These are phyloP conservation scores for Alternaria rosae DNA, from an alignment of 2,329 filamentous ascomycete genomes.

Conservation along the genomic window DNA sequence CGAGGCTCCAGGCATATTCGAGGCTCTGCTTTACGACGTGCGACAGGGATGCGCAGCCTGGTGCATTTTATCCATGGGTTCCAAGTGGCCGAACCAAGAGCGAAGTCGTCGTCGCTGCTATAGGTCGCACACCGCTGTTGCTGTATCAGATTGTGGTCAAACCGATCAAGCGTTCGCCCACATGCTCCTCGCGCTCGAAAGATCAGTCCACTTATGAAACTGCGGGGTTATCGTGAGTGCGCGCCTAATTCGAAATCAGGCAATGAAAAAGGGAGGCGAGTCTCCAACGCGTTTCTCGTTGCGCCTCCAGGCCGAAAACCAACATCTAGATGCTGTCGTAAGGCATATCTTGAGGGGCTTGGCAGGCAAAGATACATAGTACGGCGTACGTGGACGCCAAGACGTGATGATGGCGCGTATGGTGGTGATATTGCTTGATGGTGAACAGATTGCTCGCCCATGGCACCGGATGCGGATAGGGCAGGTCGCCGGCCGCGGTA, in stretches of 20 bases:
- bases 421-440: not conserved
- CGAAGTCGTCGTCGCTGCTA: not conserved
- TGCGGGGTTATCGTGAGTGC: not conserved
- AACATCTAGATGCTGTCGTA: not conserved
- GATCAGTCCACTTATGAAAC: slow-evolving; percentile 2
- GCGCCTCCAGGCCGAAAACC: not conserved
- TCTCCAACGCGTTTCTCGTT: not conserved
- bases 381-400: not conserved
- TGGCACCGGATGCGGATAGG: not conserved
- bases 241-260: slow-evolving; percentile 20
- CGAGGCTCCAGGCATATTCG: not conserved
- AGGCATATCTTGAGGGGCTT: not conserved
- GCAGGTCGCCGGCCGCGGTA: not conserved
- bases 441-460: not conserved
- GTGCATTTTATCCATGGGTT: not conserved
- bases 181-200: not conserved
- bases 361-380: not conserved
- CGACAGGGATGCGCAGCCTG: slow-evolving; percentile 17
- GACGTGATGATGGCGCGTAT: not conserved
- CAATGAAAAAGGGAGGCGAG: slow-evolving; percentile 20
- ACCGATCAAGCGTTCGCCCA: slow-evolving; percentile 13
- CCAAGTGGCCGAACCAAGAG: not conserved
- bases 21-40: slow-evolving; percentile 9
- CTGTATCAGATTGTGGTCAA: not conserved
- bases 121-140: not conserved